Percentiles rank a stretch among this genome's conserved stretches.
phyloP scores from a whole-genome alignment of 2,329 filamentous ascomycete species.

The Conoideocrella luteorostrata region DNA sequence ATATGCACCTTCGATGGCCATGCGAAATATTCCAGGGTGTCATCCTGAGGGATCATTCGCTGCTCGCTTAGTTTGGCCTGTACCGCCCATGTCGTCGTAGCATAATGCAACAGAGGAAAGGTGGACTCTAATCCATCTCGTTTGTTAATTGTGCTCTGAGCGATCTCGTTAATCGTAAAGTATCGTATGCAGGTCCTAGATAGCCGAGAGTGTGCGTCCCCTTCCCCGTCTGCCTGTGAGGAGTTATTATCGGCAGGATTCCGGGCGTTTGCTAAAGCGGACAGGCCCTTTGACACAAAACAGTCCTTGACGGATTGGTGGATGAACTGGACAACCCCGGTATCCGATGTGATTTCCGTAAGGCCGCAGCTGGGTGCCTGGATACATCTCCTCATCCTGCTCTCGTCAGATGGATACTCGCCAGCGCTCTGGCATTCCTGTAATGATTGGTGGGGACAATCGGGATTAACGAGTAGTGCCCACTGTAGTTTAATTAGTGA shows the following conservation, averaged over 20 bases:
- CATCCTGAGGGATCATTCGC: neutral
- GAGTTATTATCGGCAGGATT: too few relatives aligned
- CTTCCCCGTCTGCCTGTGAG: neutral
- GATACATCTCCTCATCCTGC: neutral
- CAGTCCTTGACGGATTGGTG: constrained; percentile 1
- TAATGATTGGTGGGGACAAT: neutral
- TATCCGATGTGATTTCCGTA: neutral
- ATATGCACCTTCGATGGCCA: neutral
- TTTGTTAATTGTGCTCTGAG: neutral
- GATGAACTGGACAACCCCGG: neutral
- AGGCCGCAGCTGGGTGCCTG: neutral
- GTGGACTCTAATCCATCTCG: neutral
- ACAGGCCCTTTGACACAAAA: neutral
- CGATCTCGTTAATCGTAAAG: neutral
- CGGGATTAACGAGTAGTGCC: neutral
- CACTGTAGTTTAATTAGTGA: neutral
- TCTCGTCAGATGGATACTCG: neutral
- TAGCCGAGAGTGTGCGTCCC: neutral
- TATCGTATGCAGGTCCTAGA: neutral
- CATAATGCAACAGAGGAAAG: neutral
- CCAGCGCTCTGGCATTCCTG: neutral
- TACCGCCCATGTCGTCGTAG: neutral
- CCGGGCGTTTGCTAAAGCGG: too few relatives aligned
- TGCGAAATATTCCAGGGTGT: neutral
- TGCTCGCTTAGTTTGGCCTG: neutral